Evolutionary conservation across 2,329 filamentous ascomycete genomes (phyloP).

Genomic region (Metarhizium sp.): DNA sequence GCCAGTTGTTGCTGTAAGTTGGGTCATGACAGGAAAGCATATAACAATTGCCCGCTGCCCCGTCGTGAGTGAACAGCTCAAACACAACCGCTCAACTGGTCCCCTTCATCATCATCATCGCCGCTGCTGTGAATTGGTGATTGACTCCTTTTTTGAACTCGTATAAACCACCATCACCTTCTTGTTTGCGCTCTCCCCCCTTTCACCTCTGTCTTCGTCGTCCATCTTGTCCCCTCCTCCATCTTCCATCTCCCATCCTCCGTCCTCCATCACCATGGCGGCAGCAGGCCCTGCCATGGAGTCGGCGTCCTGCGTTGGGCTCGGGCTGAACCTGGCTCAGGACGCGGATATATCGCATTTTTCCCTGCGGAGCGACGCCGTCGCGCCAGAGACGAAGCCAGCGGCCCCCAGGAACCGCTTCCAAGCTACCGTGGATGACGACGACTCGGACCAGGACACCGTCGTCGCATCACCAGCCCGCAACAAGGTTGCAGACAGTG

Average conservation of each 20-base stretch:
- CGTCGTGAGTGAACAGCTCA: too few relatives aligned
- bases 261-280: background rate
- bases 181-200: too few relatives aligned
- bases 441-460: constrained; percentile 1
- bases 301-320: background rate
- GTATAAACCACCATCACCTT: too few relatives aligned
- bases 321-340: background rate
- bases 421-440: constrained; percentile 14
- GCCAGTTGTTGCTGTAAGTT: too few relatives aligned
- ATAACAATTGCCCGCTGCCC: too few relatives aligned
- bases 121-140: too few relatives aligned
- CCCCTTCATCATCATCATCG: too few relatives aligned
- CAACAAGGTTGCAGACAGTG: background rate
- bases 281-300: background rate
- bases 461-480: background rate
- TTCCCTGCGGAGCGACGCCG: background rate
- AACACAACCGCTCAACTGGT: too few relatives aligned
- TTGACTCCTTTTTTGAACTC: too few relatives aligned
- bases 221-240: background rate
- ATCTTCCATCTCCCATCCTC: background rate
- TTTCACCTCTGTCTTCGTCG: too few relatives aligned
- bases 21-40: too few relatives aligned
- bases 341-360: background rate
- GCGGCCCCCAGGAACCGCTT: background rate
- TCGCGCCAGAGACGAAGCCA: background rate